Evolutionary conservation across 75 land plant genomes (phyloP).

Genomic region (Adiantum capillusveneris): DNA sequence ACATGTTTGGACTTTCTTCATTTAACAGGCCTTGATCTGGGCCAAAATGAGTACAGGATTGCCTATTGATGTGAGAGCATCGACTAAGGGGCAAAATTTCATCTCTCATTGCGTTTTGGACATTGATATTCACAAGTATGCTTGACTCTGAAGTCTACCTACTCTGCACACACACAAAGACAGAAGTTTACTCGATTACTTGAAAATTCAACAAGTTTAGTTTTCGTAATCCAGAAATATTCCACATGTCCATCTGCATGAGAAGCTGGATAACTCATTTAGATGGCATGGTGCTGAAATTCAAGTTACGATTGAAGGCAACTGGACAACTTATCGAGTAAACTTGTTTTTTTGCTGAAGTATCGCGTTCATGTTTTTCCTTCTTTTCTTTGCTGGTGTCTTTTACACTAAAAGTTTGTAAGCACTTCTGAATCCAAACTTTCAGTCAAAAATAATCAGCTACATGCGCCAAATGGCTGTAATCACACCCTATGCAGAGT

Average conservation of each 20-base stretch:
- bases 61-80: constrained; percentile 79
- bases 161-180: background rate
- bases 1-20: too few relatives aligned
- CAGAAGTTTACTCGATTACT: too few relatives aligned
- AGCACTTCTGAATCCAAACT: too few relatives aligned
- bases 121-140: constrained; percentile 91
- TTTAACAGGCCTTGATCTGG: constrained; percentile 89
- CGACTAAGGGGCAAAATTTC: constrained; percentile 62
- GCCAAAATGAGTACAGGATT: constrained; percentile 99
- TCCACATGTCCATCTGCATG: constrained; percentile 89
- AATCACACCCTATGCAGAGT: constrained; percentile 96
- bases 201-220: background rate
- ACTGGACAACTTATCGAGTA: constrained; percentile 98
- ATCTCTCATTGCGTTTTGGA: constrained; percentile 79
- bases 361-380: too few relatives aligned
- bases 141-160: background rate
- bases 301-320: constrained; percentile 97
- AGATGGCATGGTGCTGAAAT: constrained; percentile 97
- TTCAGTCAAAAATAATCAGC: constrained; percentile 90
- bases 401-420: too few relatives aligned
- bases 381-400: too few relatives aligned
- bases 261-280: constrained; percentile 70
- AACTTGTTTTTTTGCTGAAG: background rate
- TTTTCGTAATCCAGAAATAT: constrained; percentile 46
- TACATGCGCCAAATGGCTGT: constrained; percentile 99